These are phyloP conservation scores for Tolypocladium ophioglossoides DNA, from an alignment of 2,329 filamentous ascomycete genomes.

Conservation along the genomic window DNA sequence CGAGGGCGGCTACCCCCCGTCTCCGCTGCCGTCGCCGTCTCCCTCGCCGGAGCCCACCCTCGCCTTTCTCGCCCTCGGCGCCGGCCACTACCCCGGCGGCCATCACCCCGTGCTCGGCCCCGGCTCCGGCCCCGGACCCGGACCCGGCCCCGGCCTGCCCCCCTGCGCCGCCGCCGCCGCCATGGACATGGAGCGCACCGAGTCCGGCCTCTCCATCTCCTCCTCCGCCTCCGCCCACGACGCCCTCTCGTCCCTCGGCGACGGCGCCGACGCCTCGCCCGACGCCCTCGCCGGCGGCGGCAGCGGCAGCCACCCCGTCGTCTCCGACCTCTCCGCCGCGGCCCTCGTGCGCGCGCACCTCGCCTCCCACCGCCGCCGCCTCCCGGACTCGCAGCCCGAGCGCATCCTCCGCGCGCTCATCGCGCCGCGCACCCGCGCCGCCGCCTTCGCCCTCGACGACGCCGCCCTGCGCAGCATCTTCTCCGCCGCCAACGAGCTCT, in stretches of 20 bases:
- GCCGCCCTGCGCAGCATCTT: slow-evolving; percentile 47
- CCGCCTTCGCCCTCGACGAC: slow-evolving; percentile 45
- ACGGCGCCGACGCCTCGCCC: slow-evolving; percentile 16
- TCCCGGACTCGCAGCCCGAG: slow-evolving; percentile 40
- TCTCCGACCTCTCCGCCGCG: slow-evolving; percentile 36
- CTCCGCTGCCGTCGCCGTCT: slow-evolving; percentile 3
- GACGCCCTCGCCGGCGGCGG: not conserved
- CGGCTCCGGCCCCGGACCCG: slow-evolving; percentile 1
- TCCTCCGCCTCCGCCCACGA: slow-evolving; percentile 22
- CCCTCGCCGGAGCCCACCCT: slow-evolving; percentile 12
- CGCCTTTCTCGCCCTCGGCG: slow-evolving; percentile 4
- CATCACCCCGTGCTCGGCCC: not conserved
- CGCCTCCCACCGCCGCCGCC: slow-evolving; percentile 30
- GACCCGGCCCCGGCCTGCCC: slow-evolving; percentile 6
- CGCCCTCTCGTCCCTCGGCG: slow-evolving; percentile 15
- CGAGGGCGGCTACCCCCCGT: slow-evolving; percentile 15
- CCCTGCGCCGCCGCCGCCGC: slow-evolving; percentile 3
- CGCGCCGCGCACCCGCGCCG: slow-evolving; percentile 32
- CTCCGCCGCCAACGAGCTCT: slow-evolving; percentile 49
- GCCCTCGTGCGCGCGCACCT: slow-evolving; percentile 38
- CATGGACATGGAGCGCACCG: slow-evolving; percentile 34
- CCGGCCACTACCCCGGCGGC: no score
- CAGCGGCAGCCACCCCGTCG: slow-evolving; percentile 13
- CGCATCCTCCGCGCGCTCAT: slow-evolving; percentile 49
- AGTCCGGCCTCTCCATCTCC: slow-evolving; percentile 37